These are phyloP conservation scores for Colletotrichum sp. DNA, from an alignment of 2,329 filamentous ascomycete genomes.

Conservation along the genomic window DNA sequence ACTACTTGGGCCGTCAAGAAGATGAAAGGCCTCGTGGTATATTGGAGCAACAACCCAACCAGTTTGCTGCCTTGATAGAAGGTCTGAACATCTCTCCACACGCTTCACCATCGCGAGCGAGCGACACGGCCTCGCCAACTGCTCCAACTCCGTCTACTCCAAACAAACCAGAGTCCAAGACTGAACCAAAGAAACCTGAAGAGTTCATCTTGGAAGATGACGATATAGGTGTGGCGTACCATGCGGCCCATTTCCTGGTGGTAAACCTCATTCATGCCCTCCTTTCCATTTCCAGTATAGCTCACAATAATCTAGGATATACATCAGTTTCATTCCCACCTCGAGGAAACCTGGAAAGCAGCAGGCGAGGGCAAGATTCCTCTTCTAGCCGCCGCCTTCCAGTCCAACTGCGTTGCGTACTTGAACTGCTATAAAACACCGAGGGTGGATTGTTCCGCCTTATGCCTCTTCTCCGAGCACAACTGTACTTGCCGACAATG, in stretches of 20 bases:
- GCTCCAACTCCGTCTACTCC: accelerated
- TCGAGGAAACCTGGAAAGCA: background rate
- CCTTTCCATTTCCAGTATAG: background rate
- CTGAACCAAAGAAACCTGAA: background rate
- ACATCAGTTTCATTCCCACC: accelerated
- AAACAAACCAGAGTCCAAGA: accelerated
- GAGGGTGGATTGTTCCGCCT: background rate
- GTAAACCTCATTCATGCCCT: accelerated
- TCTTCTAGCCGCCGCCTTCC: background rate
- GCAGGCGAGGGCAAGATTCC: background rate
- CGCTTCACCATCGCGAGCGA: background rate
- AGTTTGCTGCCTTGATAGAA: background rate
- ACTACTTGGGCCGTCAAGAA: background rate
- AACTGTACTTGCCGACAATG: background rate
- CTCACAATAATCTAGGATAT: accelerated
- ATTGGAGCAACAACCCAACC: background rate
- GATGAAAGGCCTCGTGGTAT: accelerated
- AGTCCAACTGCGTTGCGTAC: background rate
- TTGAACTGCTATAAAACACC: accelerated
- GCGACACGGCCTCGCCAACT: accelerated
- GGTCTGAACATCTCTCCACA: background rate
- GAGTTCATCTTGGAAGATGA: background rate
- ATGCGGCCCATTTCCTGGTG: background rate
- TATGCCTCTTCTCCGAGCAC: background rate
- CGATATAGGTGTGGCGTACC: background rate